These are phyloP conservation scores for Arthrinium phaeospermum DNA, from an alignment of 2,329 filamentous ascomycete species.

Conservation along the genomic window DNA sequence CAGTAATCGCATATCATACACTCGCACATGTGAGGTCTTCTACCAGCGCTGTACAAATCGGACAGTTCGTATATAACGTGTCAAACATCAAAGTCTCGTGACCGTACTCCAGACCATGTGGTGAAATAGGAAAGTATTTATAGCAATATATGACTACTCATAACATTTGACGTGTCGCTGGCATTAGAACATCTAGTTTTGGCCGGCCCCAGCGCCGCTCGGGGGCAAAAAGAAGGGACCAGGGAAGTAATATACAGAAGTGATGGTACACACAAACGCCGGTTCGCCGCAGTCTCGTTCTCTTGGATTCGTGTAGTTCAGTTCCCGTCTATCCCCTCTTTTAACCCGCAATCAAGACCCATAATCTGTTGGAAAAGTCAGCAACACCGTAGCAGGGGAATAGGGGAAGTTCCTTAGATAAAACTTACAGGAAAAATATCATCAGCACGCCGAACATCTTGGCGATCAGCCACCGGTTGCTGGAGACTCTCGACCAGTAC, in stretches of 20 bases:
- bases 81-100: neutral
- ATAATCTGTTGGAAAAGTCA: slow-evolving; percentile 53
- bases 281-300: slow-evolving; percentile 12
- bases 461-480: slow-evolving; percentile 92
- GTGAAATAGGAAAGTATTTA: neutral
- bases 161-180: slow-evolving; percentile 1
- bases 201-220: slow-evolving; percentile 6
- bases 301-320: slow-evolving; percentile 15
- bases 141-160: neutral
- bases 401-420: neutral
- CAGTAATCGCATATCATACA: too few species aligned
- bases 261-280: slow-evolving; percentile 16
- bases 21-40: too few species aligned
- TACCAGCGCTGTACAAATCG: too few species aligned
- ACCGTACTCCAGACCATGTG: neutral
- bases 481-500: slow-evolving; percentile 93
- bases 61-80: neutral
- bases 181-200: slow-evolving; percentile 19
- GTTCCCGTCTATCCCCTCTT: slow-evolving; percentile 11
- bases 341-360: slow-evolving; percentile 69
- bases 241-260: slow-evolving; percentile 20
- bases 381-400: neutral
- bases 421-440: slow-evolving; percentile 79
- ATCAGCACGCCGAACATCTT: slow-evolving; percentile 89
- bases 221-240: neutral